Evolutionary conservation across 768 basidiomycete species (phyloP), one percentile per base, ranked within the genome.

Genomic region (Gloeostereum incarnatum): DNA sequence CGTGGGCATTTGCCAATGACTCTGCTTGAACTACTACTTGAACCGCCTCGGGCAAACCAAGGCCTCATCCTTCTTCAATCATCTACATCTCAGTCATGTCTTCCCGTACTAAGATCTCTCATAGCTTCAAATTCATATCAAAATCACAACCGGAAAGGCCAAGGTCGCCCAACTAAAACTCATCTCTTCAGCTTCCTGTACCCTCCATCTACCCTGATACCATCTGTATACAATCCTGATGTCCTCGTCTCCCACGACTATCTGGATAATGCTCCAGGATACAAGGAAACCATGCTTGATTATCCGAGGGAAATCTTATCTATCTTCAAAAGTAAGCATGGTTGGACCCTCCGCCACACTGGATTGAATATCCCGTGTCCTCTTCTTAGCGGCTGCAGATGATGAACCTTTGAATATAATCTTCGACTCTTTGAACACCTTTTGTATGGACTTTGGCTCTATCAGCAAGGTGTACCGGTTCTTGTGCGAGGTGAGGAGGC

Each of bases 371-470:
- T n/a, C n/a, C n/a, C n/a, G n/a, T n/a, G n/a, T n/a, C n/a, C n/a
- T n/a, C n/a, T n/a, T n/a, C n/a, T n/a, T 52, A 71, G 71, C 57
- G 32, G 48, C 65, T 21, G 27, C 62, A 21, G n/a, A n/a, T n/a
- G n/a, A n/a, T n/a, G 65, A 68, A 21, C 63, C 78, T n/a, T 41
- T 84, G 20, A 71, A 66, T 44, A 69, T 87, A 17, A 54, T 83
- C 36, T 65, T 91, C 24, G 89, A 91, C 54, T 84, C 84, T 14
- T 56, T 78, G 13, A 80, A 87, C 47, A 80, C 75, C 3, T 56
- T 90, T 17, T 51, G 67, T 4, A 62, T 71, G 7, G 81, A 88
- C 49, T 50, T 73, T 17, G 68, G 63, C 8, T 78, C 82, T 9
- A 40, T 65, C 17, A 55, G 81, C 4, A 62, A 66, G 45, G 62